These are phyloP conservation scores for Nannochloropsis oceanica DNA, from an alignment of 108 stramenopile genomes.

Conservation along the genomic window DNA sequence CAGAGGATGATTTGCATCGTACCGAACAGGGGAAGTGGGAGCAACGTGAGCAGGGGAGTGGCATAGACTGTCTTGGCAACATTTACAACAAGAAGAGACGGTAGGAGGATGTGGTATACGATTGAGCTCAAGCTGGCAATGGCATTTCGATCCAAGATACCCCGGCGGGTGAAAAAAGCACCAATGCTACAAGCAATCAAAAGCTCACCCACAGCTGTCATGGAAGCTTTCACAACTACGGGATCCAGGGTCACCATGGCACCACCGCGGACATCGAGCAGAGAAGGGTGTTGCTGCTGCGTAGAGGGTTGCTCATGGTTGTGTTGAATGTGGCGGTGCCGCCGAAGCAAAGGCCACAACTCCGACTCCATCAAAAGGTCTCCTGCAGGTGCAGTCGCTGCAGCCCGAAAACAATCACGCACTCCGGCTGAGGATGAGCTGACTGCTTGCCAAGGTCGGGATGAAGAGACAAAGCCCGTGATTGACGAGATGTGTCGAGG, in stretches of 20 bases:
- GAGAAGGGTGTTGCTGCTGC: neutral
- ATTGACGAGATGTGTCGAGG: no score
- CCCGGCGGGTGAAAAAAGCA: neutral
- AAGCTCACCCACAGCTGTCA: neutral
- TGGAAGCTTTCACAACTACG: neutral
- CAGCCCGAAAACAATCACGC: no score
- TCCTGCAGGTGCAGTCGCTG: no score
- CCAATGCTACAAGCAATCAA: neutral
- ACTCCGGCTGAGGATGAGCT: no score
- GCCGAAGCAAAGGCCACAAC: no score
- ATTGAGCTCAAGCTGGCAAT: neutral
- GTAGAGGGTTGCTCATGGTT: no score
- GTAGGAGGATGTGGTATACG: constrained; percentile 27
- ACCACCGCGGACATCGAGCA: neutral
- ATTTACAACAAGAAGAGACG: constrained; percentile 21
- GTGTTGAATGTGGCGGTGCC: no score
- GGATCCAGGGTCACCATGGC: neutral
- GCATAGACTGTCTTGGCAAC: constrained; percentile 23
- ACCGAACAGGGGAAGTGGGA: constrained; percentile 21
- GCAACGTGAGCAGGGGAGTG: constrained; percentile 16
- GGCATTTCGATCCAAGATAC: neutral
- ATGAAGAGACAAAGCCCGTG: no score
- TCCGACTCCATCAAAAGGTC: no score
- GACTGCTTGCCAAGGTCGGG: no score
- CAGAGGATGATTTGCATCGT: constrained; percentile 6